Percentiles rank a stretch among this genome's conserved stretches.
phyloP scores from a whole-genome alignment of 2,329 filamentous ascomycete genomes.

The Sarocladium oryzae region DNA sequence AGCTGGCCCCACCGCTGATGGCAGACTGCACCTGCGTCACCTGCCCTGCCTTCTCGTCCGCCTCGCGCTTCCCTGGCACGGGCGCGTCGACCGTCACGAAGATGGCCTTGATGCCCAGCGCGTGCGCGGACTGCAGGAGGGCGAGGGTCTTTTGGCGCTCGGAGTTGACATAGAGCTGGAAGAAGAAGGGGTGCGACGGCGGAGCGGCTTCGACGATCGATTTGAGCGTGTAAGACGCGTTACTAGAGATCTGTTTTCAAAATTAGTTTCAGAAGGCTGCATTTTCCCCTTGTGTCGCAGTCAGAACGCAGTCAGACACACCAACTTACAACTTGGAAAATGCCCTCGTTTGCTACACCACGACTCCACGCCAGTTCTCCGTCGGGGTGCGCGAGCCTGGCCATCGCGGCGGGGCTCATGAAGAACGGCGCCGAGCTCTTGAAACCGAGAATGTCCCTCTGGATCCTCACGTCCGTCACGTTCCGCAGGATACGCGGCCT shows the following conservation, averaged over 20 bases:
- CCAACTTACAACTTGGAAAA: slow-evolving; percentile 39
- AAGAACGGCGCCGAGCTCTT: slow-evolving; percentile 16
- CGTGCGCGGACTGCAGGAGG: slow-evolving; percentile 31
- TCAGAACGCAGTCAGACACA: background rate
- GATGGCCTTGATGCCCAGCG: slow-evolving; percentile 42
- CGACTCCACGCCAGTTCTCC: slow-evolving; percentile 45
- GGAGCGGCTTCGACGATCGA: slow-evolving; percentile 34
- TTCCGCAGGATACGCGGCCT: slow-evolving; percentile 44
- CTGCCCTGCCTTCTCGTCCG: slow-evolving; percentile 45
- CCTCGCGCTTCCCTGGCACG: slow-evolving; percentile 49
- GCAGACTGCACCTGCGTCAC: slow-evolving; percentile 32
- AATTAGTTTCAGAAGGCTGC: too few species aligned
- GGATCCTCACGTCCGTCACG: slow-evolving; percentile 32
- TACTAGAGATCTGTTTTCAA: slow-evolving; percentile 38
- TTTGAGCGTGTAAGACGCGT: slow-evolving; percentile 41
- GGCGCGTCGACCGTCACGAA: slow-evolving; percentile 51
- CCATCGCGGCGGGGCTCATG: slow-evolving; percentile 17
- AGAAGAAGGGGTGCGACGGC: slow-evolving; percentile 36
- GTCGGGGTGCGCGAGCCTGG: slow-evolving; percentile 16
- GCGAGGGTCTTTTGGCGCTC: slow-evolving; percentile 40
- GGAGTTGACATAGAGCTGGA: slow-evolving; percentile 50
- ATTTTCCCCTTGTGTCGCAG: too few species aligned
- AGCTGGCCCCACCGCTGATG: slow-evolving; percentile 33
- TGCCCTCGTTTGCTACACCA: slow-evolving; percentile 37
- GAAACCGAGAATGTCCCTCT: slow-evolving; percentile 15